A percentile compares a stretch with the other conserved stretches of the same genome.
Evolutionary conservation across 192 early-diverging fungal species (phyloP).

Genomic region (Podila clonocystis): DNA sequence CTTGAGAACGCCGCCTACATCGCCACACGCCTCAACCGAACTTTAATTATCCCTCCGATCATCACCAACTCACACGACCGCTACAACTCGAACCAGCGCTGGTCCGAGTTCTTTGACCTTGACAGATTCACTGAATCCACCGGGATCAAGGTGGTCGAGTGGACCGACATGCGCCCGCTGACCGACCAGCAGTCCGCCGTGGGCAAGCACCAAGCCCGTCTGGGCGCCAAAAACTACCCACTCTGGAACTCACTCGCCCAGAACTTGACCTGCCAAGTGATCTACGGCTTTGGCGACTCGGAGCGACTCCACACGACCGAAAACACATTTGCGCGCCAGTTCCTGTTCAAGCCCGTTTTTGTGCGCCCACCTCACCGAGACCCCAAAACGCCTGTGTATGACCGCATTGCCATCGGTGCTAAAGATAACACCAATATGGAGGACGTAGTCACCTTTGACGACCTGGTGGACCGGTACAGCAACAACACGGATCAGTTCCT

Average conservation of each 20-base stretch:
- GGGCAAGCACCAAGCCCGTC: constrained; percentile 8
- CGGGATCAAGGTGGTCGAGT: constrained; percentile 19
- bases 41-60: constrained; percentile 42
- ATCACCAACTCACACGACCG: constrained; percentile 37
- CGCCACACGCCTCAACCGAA: constrained; percentile 30
- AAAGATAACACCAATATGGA: constrained; percentile 32
- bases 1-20: constrained; percentile 41
- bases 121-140: constrained; percentile 9
- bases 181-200: constrained; percentile 22
- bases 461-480: constrained; percentile 21
- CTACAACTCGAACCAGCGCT: constrained; percentile 28
- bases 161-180: constrained; percentile 33
- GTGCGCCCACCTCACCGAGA: constrained; percentile 30
- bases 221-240: background rate
- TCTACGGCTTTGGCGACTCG: constrained; percentile 35
- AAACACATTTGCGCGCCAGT: constrained; percentile 20
- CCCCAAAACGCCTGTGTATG: constrained; percentile 4
- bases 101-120: constrained; percentile 40
- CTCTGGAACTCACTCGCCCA: constrained; percentile 25
- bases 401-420: constrained; percentile 13
- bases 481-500: constrained; percentile 6
- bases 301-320: constrained; percentile 31
- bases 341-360: constrained; percentile 33
- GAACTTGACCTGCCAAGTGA: constrained; percentile 35
- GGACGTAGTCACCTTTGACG: constrained; percentile 27